Conservation (phyloP, 371 early-diverging fungal genomes). For the Lichtheimia corymbifera region DNA sequence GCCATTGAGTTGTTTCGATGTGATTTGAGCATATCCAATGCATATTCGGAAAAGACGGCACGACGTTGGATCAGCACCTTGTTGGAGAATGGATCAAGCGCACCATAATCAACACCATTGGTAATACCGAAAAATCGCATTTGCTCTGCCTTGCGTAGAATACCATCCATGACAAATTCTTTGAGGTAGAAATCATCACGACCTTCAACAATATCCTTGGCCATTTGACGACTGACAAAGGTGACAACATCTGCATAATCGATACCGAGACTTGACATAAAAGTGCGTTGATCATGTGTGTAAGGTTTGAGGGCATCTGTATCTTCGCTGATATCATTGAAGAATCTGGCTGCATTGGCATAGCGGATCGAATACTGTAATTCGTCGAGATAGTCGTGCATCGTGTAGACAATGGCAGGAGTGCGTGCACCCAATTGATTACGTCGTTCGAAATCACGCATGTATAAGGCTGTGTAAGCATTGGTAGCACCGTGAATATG, state of each 20-base stretch:
- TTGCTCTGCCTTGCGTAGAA: constrained; percentile 53
- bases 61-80: constrained; percentile 37
- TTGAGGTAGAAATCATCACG: constrained; percentile 59
- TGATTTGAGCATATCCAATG: constrained; percentile 26
- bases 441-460: constrained; percentile 39
- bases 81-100: constrained; percentile 56
- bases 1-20: constrained; percentile 12
- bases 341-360: constrained; percentile 56
- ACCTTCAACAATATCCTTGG: constrained; percentile 63
- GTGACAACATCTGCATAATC: constrained; percentile 61
- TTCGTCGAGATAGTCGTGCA: constrained; percentile 66
- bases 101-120: constrained; percentile 60
- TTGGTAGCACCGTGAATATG: constrained; percentile 69
- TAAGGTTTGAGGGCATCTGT: constrained; percentile 25
- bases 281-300: constrained; percentile 57
- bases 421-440: constrained; percentile 44
- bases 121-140: constrained; percentile 61
- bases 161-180: constrained; percentile 60
- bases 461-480: constrained; percentile 55
- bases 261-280: constrained; percentile 60
- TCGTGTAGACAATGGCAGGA: constrained; percentile 64
- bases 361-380: constrained; percentile 57
- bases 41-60: constrained; percentile 49
- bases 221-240: constrained; percentile 55
- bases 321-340: constrained; percentile 36